Base-by-base conservation (phyloP, 768 basidiomycete genomes). In the Pseudohyphozyma bogoriensis region DNA sequence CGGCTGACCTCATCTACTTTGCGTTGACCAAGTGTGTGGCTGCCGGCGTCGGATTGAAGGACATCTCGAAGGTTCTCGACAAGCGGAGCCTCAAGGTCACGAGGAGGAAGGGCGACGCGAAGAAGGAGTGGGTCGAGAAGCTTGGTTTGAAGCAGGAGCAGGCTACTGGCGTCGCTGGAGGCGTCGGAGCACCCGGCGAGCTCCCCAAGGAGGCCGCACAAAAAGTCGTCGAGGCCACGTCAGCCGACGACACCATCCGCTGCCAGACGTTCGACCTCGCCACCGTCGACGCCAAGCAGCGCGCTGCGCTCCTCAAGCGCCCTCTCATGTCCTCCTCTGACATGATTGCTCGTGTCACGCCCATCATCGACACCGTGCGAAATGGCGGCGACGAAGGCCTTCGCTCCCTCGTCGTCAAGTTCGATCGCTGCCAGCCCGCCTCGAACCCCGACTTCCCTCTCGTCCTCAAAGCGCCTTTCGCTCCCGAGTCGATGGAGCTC, bases 1-100 rank as follows among this genome's bases (percentile, higher is more conserved):
- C 91, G 10, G 93, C 92, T 1, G 95, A 99, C 75, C 77, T 99
- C 28, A 70, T 93, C 44, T 99, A 97, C 77, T 99, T 99, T 71
- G 82, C 86, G 1, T 74, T 99, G 68, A 82, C 87, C 26, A 84
- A 85, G 66, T 96, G 93, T 71, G 78, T 88, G 26, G 81, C 85
- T 49, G 79, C 83, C 6, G 93, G 92, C 0, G 89, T 97, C 22
- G 78, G 79, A 44, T 77, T 96, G 67, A 76, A 80, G 28, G 90
- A 97, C 65, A 82, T 99, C 28, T 90, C 93, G 74, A 77, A 75
- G 3, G 87, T 85, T 12, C 75, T 99, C 52, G 87, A 96, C 73
- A 76, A 74, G 66, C 93, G 96, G 74, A 87, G 90, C 22, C 81
- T 81, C 72, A 89, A 86, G 72, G 80, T 95, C 62, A 89, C 85